Percentiles rank a stretch among this genome's conserved stretches.
These are phyloP conservation scores for Podaxis rugospora DNA, from an alignment of 768 basidiomycete genomes.

Conservation along the genomic window DNA sequence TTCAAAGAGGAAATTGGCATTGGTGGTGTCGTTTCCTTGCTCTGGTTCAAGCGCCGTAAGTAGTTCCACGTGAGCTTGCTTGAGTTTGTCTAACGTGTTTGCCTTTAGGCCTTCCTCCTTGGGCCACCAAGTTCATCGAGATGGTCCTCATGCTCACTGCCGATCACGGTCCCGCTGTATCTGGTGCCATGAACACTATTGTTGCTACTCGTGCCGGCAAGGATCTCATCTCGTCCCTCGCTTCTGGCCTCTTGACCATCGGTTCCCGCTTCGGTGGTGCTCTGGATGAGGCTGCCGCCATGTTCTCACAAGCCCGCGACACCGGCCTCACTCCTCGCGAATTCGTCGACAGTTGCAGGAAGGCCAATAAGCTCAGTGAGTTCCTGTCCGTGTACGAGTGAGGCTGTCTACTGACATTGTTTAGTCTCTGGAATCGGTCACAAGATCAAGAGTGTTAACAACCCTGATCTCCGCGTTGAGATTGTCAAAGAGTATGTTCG, in stretches of 20 bases:
- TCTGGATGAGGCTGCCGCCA: constrained; percentile 92
- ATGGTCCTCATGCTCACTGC: constrained; percentile 99
- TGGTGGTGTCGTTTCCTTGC: constrained; percentile 91
- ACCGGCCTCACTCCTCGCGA: constrained; percentile 95
- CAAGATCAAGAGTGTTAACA: constrained; percentile 99
- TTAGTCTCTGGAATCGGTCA: constrained; percentile 96
- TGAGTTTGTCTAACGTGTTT: background rate
- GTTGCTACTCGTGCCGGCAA: constrained; percentile 99
- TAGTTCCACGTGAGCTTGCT: background rate
- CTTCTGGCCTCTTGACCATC: constrained; percentile 95
- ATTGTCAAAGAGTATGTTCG: constrained; percentile 93
- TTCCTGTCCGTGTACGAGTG: constrained; percentile 16
- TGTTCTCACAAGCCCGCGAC: constrained; percentile 92
- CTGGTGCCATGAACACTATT: constrained; percentile 99
- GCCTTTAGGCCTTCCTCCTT: constrained; percentile 61
- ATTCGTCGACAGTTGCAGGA: constrained; percentile 91
- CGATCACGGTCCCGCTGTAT: constrained; percentile 97
- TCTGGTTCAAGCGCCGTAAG: constrained; percentile 95
- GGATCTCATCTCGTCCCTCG: constrained; percentile 94
- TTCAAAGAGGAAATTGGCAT: constrained; percentile 97
- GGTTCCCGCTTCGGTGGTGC: constrained; percentile 98
- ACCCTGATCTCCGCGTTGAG: constrained; percentile 90
- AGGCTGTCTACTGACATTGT: constrained; percentile 1
- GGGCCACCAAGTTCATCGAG: constrained; percentile 98
- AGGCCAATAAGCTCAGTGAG: constrained; percentile 90